Base-by-base conservation (phyloP, 352 stramenopile species). In the Phytophthora nicotianae region DNA sequence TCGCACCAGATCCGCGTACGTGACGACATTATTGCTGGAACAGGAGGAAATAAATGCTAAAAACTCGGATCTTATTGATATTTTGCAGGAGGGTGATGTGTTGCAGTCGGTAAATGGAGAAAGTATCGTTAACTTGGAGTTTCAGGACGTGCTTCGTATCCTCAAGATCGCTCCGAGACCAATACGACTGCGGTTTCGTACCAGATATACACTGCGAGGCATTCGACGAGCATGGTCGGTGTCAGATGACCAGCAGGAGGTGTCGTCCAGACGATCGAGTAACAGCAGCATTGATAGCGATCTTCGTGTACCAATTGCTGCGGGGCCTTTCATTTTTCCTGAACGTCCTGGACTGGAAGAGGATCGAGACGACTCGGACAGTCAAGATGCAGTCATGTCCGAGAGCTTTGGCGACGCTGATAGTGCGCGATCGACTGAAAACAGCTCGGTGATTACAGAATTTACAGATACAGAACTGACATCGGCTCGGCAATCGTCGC, bases 341-440 rank as follows among this genome's bases (percentile, higher is more conserved):
- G 72, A 80, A 41, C 45, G 51, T 8, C 48, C 52, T 1, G 68
- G 72, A 6, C 56, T 79, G 11, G 68, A 80, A 9, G 72, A 85
- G n/a, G 73, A 89, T 43, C 59, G 60, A n/a, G 75, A 89, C 19
- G 83, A 92, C 42, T 69, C 79, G 11, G 81, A 89, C 45, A 90
- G 81, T 46, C 83, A 88, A 43, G 70, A 75, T 45, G 83, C 83
- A 11, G 83, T 92, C 49, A 75, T 87, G 47, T 92, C 83, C 0
- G 83, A 92, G 60, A 90, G 81, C 35, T 92, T 92, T 65, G 81
- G 83, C 2, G 83, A 92, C 42, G 83, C 75, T 2, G 79, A 92
- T 65, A 92, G 83, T 56, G 77, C 72, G 0, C 66, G 77, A 21
- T 89, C 81, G 4, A 92, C 83, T 0, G 79, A 90, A 55, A 88